A percentile compares a stretch with the other conserved stretches of the same genome.
Evolutionary conservation across 192 early-diverging fungal species (phyloP).

Genomic region (Backusella luteola): DNA sequence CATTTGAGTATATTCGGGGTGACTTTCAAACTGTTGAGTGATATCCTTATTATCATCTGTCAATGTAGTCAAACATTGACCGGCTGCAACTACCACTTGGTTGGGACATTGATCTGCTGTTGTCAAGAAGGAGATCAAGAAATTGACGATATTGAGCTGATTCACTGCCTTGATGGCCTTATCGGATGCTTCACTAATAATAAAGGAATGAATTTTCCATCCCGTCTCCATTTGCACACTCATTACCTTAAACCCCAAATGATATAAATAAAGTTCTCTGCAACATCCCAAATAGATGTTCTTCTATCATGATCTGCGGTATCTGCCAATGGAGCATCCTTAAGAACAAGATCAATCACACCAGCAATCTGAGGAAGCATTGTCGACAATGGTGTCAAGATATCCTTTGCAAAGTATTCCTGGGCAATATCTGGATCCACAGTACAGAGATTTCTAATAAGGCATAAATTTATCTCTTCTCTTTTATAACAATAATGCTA

Average conservation of each 20-base stretch:
- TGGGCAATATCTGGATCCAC: slow-evolving; percentile 51
- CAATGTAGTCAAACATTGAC: slow-evolving; percentile 80
- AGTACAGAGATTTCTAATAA: slow-evolving; percentile 54
- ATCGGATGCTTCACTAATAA: slow-evolving; percentile 65
- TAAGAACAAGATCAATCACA: slow-evolving; percentile 35
- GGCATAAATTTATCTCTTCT: background rate
- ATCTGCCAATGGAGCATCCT: slow-evolving; percentile 32
- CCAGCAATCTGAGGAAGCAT: slow-evolving; percentile 44
- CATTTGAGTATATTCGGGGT: slow-evolving; percentile 50
- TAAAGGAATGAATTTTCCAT: background rate
- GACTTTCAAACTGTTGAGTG: slow-evolving; percentile 53
- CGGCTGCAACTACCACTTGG: slow-evolving; percentile 52
- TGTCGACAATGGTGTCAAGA: slow-evolving; percentile 49
- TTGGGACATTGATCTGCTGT: slow-evolving; percentile 45
- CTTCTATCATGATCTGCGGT: slow-evolving; percentile 36
- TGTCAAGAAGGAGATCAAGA: slow-evolving; percentile 70
- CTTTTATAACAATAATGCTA: background rate
- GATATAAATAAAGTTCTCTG: slow-evolving; percentile 59
- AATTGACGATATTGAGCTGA: slow-evolving; percentile 53
- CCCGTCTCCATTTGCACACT: too few relatives aligned
- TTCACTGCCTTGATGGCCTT: slow-evolving; percentile 66
- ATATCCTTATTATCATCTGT: slow-evolving; percentile 74
- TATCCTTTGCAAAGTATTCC: slow-evolving; percentile 57
- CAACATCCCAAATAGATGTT: slow-evolving; percentile 54
- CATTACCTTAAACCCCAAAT: slow-evolving; percentile 47